Evolutionary conservation across 495 filamentous ascomycete genomes (phyloP).

Genomic region (Tuber indicum): DNA sequence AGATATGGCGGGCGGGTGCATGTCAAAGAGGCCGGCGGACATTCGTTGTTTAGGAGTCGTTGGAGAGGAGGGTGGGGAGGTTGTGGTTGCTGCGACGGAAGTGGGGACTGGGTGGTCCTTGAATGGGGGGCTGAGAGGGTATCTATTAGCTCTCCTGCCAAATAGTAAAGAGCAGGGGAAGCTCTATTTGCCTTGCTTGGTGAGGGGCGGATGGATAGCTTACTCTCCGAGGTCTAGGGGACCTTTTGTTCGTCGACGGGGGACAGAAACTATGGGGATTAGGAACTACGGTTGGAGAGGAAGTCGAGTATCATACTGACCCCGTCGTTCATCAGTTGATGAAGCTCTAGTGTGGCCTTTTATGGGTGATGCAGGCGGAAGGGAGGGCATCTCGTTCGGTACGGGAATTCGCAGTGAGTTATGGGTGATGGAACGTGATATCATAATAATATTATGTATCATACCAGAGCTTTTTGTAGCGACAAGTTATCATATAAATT

Average conservation of each 20-base stretch:
- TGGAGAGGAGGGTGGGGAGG: constrained; percentile 19
- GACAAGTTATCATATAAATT: neutral
- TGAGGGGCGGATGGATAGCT: constrained; percentile 21
- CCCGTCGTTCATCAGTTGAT: constrained; percentile 36
- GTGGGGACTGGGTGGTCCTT: constrained; percentile 13
- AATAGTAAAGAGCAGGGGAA: constrained; percentile 10
- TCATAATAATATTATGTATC: too few relatives aligned
- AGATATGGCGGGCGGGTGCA: constrained; percentile 43
- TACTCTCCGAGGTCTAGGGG: constrained; percentile 54
- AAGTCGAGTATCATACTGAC: constrained; percentile 13
- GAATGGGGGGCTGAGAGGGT: constrained; percentile 18
- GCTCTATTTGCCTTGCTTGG: constrained; percentile 11
- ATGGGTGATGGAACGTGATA: neutral
- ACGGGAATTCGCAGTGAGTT: neutral
- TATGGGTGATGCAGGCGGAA: neutral
- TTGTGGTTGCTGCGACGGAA: constrained; percentile 37
- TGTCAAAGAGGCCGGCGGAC: constrained; percentile 13
- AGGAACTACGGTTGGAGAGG: constrained; percentile 9
- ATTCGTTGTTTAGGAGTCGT: constrained; percentile 22
- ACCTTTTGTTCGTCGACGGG: constrained; percentile 50
- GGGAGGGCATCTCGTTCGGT: constrained; percentile 17
- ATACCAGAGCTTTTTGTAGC: neutral
- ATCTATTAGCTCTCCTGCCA: constrained; percentile 14
- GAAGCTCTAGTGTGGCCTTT: constrained; percentile 32
- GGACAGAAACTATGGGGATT: constrained; percentile 34